Evolutionary conservation across 331 rosid genomes (phyloP).

Genomic region (Quercus phellos): DNA sequence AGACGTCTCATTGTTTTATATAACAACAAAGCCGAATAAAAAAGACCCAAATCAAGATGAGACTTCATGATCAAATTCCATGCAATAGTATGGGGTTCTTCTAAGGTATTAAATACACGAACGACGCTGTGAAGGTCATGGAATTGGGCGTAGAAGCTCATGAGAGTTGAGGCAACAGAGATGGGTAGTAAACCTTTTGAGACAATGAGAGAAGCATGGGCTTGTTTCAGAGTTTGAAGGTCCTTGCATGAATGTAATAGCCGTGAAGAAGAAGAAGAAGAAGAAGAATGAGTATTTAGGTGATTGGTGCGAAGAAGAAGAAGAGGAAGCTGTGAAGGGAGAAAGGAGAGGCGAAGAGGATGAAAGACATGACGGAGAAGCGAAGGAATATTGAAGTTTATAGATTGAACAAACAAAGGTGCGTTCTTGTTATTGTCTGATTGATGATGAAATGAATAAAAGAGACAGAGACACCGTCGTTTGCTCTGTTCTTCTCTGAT

Average conservation of each 20-base stretch:
- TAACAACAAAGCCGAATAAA: slow-evolving; percentile 25
- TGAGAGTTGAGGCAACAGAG: slow-evolving; percentile 20
- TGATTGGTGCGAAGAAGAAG: slow-evolving; percentile 27
- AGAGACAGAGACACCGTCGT: too few relatives aligned
- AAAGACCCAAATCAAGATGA: slow-evolving; percentile 33
- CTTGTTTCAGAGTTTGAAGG: slow-evolving; percentile 22
- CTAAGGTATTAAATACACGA: slow-evolving; percentile 19
- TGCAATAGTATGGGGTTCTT: slow-evolving; percentile 16
- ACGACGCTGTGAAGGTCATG: slow-evolving; percentile 30
- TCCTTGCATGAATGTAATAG: slow-evolving; percentile 21
- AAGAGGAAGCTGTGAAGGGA: slow-evolving; percentile 6
- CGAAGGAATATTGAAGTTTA: slow-evolving; percentile 16
- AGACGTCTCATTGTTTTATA: slow-evolving; percentile 15
- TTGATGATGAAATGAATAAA: too few relatives aligned
- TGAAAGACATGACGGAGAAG: slow-evolving; percentile 29
- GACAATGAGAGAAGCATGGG: slow-evolving; percentile 34
- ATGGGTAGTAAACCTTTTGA: slow-evolving; percentile 19
- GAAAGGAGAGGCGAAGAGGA: slow-evolving; percentile 14
- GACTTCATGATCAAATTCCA: slow-evolving; percentile 42
- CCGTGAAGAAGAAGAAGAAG: neutral
- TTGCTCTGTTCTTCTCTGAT: too few relatives aligned
- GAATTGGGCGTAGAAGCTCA: slow-evolving; percentile 24
- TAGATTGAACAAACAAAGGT: neutral
- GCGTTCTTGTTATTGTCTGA: too few relatives aligned
- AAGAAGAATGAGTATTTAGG: neutral